Percentiles rank a stretch among this genome's conserved stretches.
Conservation (phyloP, 1,139 yeast species). For the Taphrina sp. region DNA sequence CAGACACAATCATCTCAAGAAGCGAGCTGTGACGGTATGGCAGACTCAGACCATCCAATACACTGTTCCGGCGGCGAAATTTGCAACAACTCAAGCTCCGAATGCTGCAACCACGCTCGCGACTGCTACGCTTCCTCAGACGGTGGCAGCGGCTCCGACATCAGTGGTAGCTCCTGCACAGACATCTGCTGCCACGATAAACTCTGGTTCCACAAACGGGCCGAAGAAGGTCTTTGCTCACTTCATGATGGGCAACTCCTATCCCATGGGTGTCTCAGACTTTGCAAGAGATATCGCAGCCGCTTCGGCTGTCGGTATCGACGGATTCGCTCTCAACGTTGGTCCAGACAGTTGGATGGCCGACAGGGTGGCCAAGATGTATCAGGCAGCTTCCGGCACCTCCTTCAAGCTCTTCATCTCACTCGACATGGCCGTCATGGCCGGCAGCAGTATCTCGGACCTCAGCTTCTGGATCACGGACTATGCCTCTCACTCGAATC, state of each 20-base stretch:
- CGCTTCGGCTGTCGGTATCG: conserved; percentile 35
- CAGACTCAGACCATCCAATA: conserved; percentile 27
- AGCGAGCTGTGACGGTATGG: conserved; percentile 30
- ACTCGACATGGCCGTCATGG: conserved; percentile 36
- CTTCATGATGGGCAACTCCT: conserved; percentile 37
- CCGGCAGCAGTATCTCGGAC: conserved; percentile 22
- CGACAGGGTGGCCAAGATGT: conserved; percentile 30
- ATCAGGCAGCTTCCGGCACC: conserved; percentile 32
- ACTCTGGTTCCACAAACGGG: conserved; percentile 12
- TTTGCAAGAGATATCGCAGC: conserved; percentile 33
- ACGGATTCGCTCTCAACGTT: conserved; percentile 36
- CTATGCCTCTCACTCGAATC: conserved; percentile 30
- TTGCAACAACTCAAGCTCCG: neutral
- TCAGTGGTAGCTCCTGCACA: neutral
- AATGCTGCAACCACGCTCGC: conserved; percentile 18
- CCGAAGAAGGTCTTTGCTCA: conserved; percentile 36
- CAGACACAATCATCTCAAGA: conserved; percentile 20
- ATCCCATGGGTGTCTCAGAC: conserved; percentile 24
- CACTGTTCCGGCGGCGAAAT: conserved; percentile 14
- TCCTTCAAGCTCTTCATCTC: conserved; percentile 33
- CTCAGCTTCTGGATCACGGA: conserved; percentile 23
- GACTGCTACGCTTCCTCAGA: conserved; percentile 9
- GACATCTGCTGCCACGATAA: neutral
- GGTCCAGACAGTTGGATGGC: conserved; percentile 35
- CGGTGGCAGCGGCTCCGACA: neutral